Evolutionary conservation across 768 basidiomycete genomes (phyloP), one percentile per base, ranked within the genome.

Genomic region (Serendipita indica): DNA sequence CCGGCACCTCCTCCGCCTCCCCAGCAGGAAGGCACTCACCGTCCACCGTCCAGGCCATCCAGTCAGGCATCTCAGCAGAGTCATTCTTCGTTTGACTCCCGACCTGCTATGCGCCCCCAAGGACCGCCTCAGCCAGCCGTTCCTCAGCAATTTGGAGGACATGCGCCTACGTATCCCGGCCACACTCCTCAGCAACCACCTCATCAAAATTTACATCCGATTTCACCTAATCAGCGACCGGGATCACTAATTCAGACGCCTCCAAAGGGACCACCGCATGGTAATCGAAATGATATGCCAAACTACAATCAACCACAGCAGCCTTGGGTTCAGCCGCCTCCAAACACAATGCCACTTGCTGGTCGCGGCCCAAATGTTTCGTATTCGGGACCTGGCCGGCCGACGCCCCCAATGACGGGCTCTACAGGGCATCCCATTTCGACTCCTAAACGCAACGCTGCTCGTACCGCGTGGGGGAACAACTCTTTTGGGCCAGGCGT

Each of bases 401-500:
- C 41, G 41, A 12, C 37, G 18, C 13, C 13, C 18, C 37, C 13
- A 39, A 39, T 18, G 13, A n/a, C 5, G 41, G n/a, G 41, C 27
- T n/a, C 41, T 7, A 25, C 7, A n/a, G 41, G 41, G 5, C 7
- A n/a, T 43, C n/a, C n/a, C n/a, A 43, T 6, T n/a, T 43, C 41
- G n/a, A n/a, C 27, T 7, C 41, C 41, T n/a, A 30, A 30, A 27
- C 22, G 49, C n/a, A 28, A 28, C 4, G 30, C n/a, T 7, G 25
- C 49, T n/a, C 22, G 49, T n/a, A 54, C 20, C n/a, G 16, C 49
- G 10, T 54, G 49, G 49, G 49, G 49, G n/a, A 54, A 33, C 49
- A 25, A 54, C 49, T 54, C 49, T 7, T 54, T 22, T 54, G 49
- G 49, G n/a, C 49, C 49, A n/a, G 49, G 49, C 10, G 49, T 54